These are phyloP conservation scores for Hygrophila difformis DNA, from an alignment of 257 asterid genomes.

Conservation along the genomic window DNA sequence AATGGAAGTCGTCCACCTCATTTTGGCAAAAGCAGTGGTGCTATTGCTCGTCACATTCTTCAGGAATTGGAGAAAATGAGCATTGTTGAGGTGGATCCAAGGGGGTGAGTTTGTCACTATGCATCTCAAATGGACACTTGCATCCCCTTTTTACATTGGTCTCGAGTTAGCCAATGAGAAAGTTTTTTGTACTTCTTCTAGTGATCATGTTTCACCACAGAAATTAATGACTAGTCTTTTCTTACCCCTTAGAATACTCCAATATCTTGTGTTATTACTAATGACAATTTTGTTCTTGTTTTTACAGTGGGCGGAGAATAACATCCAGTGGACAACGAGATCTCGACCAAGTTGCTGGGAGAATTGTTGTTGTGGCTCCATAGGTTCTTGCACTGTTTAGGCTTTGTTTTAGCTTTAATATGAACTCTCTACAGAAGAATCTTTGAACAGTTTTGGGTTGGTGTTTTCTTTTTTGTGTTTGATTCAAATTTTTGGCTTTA, in stretches of 20 bases:
- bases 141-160: background rate
- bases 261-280: no score
- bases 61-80: conserved; percentile 49
- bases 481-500: no score
- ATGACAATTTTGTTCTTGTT: no score
- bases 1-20: conserved; percentile 62
- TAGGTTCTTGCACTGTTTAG: conserved; percentile 14
- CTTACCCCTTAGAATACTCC: no score
- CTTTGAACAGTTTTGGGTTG: background rate
- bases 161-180: no score
- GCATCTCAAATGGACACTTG: background rate
- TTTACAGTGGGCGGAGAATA: conserved; percentile 48
- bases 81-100: conserved; percentile 43
- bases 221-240: no score
- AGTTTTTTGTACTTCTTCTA: no score
- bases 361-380: conserved; percentile 31
- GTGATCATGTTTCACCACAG: no score
- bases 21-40: conserved; percentile 63
- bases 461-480: no score
- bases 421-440: conserved; percentile 15
- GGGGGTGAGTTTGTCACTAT: conserved; percentile 31
- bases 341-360: conserved; percentile 70
- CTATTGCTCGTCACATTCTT: conserved; percentile 59
- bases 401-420: conserved; percentile 13
- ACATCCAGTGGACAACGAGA: conserved; percentile 58